These are phyloP conservation scores for Lepidium sativum DNA, from an alignment of 345 rosid genomes.

Conservation along the genomic window DNA sequence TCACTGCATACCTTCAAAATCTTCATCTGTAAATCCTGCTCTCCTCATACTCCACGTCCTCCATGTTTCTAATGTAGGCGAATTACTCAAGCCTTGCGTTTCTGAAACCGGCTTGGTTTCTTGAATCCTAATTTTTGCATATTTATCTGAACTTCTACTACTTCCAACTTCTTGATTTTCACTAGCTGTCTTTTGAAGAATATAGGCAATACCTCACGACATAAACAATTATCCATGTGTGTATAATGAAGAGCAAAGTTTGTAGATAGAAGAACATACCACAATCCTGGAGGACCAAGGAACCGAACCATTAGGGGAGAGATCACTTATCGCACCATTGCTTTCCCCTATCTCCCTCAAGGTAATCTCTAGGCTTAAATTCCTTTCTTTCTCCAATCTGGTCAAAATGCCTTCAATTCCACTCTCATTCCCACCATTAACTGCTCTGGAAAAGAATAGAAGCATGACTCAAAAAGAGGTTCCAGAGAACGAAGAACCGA, in stretches of 20 bases:
- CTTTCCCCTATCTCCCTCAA: constrained; percentile 37
- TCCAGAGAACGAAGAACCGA: neutral
- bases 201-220: constrained; percentile 3
- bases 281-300: constrained; percentile 26
- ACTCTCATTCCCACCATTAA: constrained; percentile 31
- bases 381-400: constrained; percentile 81
- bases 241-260: neutral
- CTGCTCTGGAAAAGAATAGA: constrained; percentile 45
- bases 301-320: constrained; percentile 26
- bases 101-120: constrained; percentile 25
- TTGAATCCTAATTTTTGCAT: constrained; percentile 15
- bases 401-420: constrained; percentile 84
- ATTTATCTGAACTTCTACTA: constrained; percentile 13
- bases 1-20: constrained; percentile 59
- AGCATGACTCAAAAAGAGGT: neutral
- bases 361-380: constrained; percentile 48
- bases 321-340: constrained; percentile 18
- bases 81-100: constrained; percentile 23
- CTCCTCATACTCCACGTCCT: constrained; percentile 68
- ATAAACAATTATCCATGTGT: neutral
- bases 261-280: constrained; percentile 37
- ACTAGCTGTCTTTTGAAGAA: constrained; percentile 53
- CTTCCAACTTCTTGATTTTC: constrained; percentile 26
- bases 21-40: constrained; percentile 45
- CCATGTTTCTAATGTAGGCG: constrained; percentile 47